Evolutionary conservation across 768 basidiomycete species (phyloP), one percentile per base, ranked within the genome.

Genomic region (Trametes sanguinea): DNA sequence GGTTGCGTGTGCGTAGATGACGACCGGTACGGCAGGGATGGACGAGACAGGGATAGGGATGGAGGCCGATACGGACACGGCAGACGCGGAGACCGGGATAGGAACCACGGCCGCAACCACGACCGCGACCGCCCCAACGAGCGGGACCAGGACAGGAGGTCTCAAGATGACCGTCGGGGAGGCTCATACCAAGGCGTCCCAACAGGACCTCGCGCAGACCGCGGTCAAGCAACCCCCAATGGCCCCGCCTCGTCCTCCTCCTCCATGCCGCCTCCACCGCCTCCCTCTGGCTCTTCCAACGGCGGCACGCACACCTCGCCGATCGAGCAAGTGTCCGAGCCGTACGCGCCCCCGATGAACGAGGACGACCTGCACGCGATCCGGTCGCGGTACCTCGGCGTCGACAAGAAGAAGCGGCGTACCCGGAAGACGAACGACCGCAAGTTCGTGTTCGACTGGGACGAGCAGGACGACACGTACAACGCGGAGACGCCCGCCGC

Each of bases 391-490:
- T 98, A 99, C 74, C 87, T 99, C 35, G 97, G 97, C 4, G 90
- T 93, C 17, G 90, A 92, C 74, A 92, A 87, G 75, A 95, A 95
- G 82, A 95, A 95, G 77, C 89, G 93, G 43, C 94, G 92, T 75
- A 90, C 94, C 67, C 87, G 94, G 57, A 95, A 95, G 77, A 94
- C 92, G 85, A 93, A 91, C 71, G 94, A 95, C 74, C 87, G 94
- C 75, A 96, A 96, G 76, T 94, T 98, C 72, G 92, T 96, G n/a
- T 99, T 99, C 71, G 97, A 98, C 74, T 99, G 97, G 97, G 95
- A 96, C 71, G 87, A 88, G 51, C 90, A 90, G 73, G 97, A 99
- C 69, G 97, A 99, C 74, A 99, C 97, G 13, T 88, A 91, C 69
- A 79, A 85, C 7, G 85, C 83, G 33, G 91, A 92, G 70, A 85